These are phyloP conservation scores for Cystoisospora suis DNA, from an alignment of 169 alveolate species.

Conservation along the genomic window DNA sequence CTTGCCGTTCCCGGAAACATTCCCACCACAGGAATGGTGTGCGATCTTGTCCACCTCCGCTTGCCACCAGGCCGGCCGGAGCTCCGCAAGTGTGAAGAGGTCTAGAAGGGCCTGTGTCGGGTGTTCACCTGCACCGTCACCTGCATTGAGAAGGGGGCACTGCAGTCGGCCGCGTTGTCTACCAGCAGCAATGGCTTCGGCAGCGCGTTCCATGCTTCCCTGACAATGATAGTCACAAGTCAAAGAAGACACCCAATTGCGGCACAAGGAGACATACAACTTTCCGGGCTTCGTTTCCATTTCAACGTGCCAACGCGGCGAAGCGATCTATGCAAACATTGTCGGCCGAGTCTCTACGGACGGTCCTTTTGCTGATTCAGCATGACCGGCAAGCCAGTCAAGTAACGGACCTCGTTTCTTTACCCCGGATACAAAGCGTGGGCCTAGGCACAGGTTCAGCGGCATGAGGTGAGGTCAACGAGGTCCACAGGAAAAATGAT, in stretches of 20 bases:
- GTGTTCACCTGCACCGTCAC: slow-evolving; percentile 86
- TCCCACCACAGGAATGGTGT: background rate
- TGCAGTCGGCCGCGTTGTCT: background rate
- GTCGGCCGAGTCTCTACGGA: no score
- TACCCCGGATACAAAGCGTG: no score
- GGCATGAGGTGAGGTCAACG: no score
- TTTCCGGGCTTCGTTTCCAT: no score
- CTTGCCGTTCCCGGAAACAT: background rate
- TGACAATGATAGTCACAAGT: background rate
- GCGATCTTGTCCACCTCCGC: background rate
- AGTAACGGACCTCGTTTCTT: no score
- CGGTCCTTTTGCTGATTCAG: no score
- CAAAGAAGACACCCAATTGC: background rate
- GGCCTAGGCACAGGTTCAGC: no score
- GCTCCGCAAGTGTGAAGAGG: slow-evolving; percentile 76
- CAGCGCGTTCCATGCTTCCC: slow-evolving; percentile 8
- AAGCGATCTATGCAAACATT: no score
- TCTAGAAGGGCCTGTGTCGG: slow-evolving; percentile 87
- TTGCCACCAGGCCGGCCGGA: background rate
- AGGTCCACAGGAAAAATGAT: no score
- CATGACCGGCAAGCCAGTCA: no score
- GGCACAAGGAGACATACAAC: background rate
- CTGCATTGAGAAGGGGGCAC: slow-evolving; percentile 66
- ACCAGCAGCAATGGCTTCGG: background rate
- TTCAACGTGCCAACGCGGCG: no score